Percentiles rank a stretch among this genome's conserved stretches.
These are phyloP conservation scores for Rhizopogon salebrosus DNA, from an alignment of 768 basidiomycete species.

Conservation along the genomic window DNA sequence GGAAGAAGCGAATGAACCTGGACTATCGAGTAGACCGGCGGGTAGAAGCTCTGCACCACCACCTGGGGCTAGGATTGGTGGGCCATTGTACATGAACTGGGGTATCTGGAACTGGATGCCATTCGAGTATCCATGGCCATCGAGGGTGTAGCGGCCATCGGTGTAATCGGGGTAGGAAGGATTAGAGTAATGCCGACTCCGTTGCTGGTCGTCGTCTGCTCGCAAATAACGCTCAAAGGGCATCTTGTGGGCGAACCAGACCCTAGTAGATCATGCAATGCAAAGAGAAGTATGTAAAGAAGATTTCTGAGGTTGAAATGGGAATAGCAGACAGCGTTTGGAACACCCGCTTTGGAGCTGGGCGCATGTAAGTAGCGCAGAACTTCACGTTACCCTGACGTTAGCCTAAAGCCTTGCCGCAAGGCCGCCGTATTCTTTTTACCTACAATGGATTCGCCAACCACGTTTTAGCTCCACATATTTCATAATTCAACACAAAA, in stretches of 20 bases:
- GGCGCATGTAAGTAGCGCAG: background rate
- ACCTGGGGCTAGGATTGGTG: slow-evolving; percentile 60
- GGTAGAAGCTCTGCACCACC: slow-evolving; percentile 76
- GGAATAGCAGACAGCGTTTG: background rate
- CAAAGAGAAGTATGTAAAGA: background rate
- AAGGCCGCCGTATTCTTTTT: background rate
- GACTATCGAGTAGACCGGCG: slow-evolving; percentile 29
- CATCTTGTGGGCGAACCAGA: slow-evolving; percentile 20
- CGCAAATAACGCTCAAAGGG: slow-evolving; percentile 39
- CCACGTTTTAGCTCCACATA: too few species aligned
- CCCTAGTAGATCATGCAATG: slow-evolving; percentile 1
- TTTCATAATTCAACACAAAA: too few species aligned
- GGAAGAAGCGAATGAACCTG: slow-evolving; percentile 27
- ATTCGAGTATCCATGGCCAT: slow-evolving; percentile 12
- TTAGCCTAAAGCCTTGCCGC: background rate
- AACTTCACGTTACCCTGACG: background rate
- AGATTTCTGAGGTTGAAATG: background rate
- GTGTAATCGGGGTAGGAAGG: slow-evolving; percentile 8
- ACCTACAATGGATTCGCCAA: too few species aligned
- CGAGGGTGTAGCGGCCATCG: slow-evolving; percentile 7
- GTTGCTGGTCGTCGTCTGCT: slow-evolving; percentile 14
- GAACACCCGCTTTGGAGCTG: background rate
- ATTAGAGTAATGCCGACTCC: slow-evolving; percentile 5
- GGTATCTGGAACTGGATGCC: slow-evolving; percentile 57
- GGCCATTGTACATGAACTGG: slow-evolving; percentile 52